phyloP scores from a whole-genome alignment of 2,329 filamentous ascomycete genomes.

The Alternaria gaisen region DNA sequence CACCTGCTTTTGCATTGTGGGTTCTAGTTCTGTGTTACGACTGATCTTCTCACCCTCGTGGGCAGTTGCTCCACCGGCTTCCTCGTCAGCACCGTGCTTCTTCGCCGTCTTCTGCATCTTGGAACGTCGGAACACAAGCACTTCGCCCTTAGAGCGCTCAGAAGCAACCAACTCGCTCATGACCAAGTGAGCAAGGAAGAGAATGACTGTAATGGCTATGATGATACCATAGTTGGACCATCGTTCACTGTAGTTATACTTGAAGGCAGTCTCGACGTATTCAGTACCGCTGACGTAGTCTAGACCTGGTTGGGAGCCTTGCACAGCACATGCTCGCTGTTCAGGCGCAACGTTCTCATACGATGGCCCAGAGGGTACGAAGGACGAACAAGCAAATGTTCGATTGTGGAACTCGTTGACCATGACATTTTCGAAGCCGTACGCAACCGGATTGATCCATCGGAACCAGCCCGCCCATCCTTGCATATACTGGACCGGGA shows the following conservation, averaged over 20 bases:
- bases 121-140: constrained; percentile 66
- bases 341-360: constrained; percentile 40
- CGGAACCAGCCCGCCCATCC: constrained; percentile 59
- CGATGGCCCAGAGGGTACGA: constrained; percentile 52
- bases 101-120: constrained; percentile 49
- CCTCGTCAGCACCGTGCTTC: constrained; percentile 44
- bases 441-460: constrained; percentile 78
- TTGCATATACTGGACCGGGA: constrained; percentile 67
- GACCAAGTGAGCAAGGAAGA: constrained; percentile 68
- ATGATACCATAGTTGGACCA: constrained; percentile 73
- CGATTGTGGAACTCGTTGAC: constrained; percentile 69
- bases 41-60: constrained; percentile 40
- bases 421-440: constrained; percentile 79
- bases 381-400: constrained; percentile 38
- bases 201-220: constrained; percentile 67
- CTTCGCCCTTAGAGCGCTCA: constrained; percentile 70
- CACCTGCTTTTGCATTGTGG: constrained; percentile 45
- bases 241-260: constrained; percentile 49
- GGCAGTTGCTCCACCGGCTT: constrained; percentile 44
- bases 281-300: constrained; percentile 48
- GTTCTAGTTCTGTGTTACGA: constrained; percentile 38
- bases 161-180: constrained; percentile 70
- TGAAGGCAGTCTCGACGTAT: constrained; percentile 36
- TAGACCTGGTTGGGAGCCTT: constrained; percentile 49
- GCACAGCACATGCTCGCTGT: constrained; percentile 46